Evolutionary conservation across 179 eudicot species (phyloP), one percentile per base, ranked within the genome.

Genomic region (Silene noctiflora): DNA sequence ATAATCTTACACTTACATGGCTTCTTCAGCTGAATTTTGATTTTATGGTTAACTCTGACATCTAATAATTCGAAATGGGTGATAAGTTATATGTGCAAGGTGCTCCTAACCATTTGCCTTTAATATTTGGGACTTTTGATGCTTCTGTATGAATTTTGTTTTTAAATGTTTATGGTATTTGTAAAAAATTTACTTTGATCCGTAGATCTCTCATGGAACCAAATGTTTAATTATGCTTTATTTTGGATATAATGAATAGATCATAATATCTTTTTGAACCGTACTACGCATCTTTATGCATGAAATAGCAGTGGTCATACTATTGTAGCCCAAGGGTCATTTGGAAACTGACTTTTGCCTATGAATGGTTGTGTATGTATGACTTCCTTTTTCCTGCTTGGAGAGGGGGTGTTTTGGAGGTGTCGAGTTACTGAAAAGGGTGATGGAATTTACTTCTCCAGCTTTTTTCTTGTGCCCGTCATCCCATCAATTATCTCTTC

Each of bases 1-100:
- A 25, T 76, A 42, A 35, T 69, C 75, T 48, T 51, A 7, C 35
- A 44, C 35, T 35, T n/a, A 19, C 61, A 53, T 42, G 44, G 53
- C 53, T 79, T 58, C 39, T 66, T 72, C n/a, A 5, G 74, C 31
- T 33, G 39, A 33, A 4, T 44, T 29, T n/a, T 71, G 51, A 42
- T 24, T 11, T 61, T 25, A 10, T 24, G 19, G 6, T 2, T 29
- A 67, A 68, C 29, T 69, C 39, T 24, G 67, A 22, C n/a, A 42
- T 48, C 22, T 13, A n/a, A 17, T 12, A 29, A 10, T 33, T 46
- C 48, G 13, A 75, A 64, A 27, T 75, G 20, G 33, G 31, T 35
- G 22, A 2, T 8, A 10, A 24, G 46, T 24, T 51, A 19, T 33
- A 33, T 61, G 66, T 21, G 66, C 12, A 48, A 12, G 55, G 55